phyloP scores from a whole-genome alignment of 495 filamentous ascomycete species.

The Talaromyces adpressus region DNA sequence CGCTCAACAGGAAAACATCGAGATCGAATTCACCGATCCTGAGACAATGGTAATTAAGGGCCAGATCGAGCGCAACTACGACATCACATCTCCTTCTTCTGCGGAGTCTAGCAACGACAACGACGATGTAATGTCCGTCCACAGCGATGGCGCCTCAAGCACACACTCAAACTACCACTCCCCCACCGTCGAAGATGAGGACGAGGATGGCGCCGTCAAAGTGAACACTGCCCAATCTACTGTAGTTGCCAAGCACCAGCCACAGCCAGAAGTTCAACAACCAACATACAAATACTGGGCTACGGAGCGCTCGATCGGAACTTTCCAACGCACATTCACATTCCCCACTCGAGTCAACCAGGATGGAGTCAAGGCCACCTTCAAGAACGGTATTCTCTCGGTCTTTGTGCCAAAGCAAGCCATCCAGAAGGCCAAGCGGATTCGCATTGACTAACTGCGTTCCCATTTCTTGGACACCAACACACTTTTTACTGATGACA shows the following conservation, averaged over 20 bases:
- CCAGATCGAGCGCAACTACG: conserved; percentile 51
- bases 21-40: conserved; percentile 78
- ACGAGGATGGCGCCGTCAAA: conserved; percentile 24
- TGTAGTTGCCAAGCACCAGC: conserved; percentile 18
- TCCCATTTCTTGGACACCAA: neutral
- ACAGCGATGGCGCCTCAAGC: conserved; percentile 15
- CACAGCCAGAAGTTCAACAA: conserved; percentile 18
- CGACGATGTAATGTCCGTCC: neutral
- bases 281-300: conserved; percentile 64
- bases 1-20: conserved; percentile 65
- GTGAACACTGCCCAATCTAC: conserved; percentile 8
- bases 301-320: conserved; percentile 70
- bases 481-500: neutral
- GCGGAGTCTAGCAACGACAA: conserved; percentile 10
- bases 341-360: conserved; percentile 73
- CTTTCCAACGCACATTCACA: conserved; percentile 71
- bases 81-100: conserved; percentile 18
- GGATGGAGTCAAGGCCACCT: conserved; percentile 63
- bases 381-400: conserved; percentile 69
- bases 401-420: conserved; percentile 71
- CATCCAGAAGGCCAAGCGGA: conserved; percentile 43
- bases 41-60: conserved; percentile 72
- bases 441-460: conserved; percentile 46
- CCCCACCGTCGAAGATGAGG: conserved; percentile 61
- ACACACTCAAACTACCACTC: conserved; percentile 14